These are phyloP conservation scores for Ogataea paradorogensis DNA, from an alignment of 805 yeast genomes.

Conservation along the genomic window DNA sequence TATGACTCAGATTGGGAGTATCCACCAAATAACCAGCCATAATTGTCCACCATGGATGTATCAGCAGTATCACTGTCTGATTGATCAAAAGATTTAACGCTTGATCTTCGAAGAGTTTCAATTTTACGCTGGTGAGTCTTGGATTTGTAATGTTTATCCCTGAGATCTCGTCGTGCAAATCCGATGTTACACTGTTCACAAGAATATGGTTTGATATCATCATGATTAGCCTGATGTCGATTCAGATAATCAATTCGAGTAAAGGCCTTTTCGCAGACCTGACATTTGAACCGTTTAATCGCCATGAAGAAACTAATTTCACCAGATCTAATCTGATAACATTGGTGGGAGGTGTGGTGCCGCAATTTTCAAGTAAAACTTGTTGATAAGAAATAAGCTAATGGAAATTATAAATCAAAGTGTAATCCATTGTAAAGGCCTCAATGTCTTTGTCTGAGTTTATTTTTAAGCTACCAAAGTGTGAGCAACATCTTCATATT, in stretches of 20 bases:
- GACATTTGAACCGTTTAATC: slow-evolving; percentile 10
- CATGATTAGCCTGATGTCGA: slow-evolving; percentile 34
- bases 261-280: slow-evolving; percentile 8
- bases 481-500: slow-evolving; percentile 46
- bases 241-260: slow-evolving; percentile 27
- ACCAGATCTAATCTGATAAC: slow-evolving; percentile 1
- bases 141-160: slow-evolving; percentile 32
- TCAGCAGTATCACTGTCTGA: neutral
- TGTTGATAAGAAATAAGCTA: too few relatives aligned
- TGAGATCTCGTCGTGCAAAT: slow-evolving; percentile 33
- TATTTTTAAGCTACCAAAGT: slow-evolving; percentile 42
- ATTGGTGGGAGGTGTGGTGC: slow-evolving; percentile 5
- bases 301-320: neutral
- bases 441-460: slow-evolving; percentile 15
- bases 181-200: slow-evolving; percentile 27
- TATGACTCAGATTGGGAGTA: neutral
- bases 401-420: too few relatives aligned
- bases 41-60: neutral
- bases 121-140: slow-evolving; percentile 22
- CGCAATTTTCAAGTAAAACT: too few relatives aligned
- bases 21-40: slow-evolving; percentile 16
- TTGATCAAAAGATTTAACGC: neutral
- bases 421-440: too few relatives aligned
- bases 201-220: slow-evolving; percentile 26
- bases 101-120: slow-evolving; percentile 9